These are phyloP conservation scores for Paulownia fortunei DNA, from an alignment of 257 asterid species.

Conservation along the genomic window DNA sequence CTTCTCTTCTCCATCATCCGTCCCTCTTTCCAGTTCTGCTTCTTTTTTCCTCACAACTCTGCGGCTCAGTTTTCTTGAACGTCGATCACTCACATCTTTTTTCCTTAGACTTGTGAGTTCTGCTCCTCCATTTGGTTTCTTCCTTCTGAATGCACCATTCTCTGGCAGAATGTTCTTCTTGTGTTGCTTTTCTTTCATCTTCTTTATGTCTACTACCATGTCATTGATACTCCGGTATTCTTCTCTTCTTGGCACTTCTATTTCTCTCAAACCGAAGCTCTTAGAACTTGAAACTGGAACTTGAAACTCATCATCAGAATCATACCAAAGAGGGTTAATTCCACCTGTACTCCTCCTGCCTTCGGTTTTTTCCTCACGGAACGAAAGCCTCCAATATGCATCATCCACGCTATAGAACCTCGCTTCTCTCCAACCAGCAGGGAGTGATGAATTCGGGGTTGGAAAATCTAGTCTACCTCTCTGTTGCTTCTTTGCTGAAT, in stretches of 20 bases:
- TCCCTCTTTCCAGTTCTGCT: slow-evolving; percentile 18
- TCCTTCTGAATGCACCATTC: slow-evolving; percentile 30
- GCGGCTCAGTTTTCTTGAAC: slow-evolving; percentile 26
- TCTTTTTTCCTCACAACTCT: slow-evolving; percentile 36
- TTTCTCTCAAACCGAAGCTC: slow-evolving; percentile 9
- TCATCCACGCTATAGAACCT: slow-evolving; percentile 60
- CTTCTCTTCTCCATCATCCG: slow-evolving; percentile 23
- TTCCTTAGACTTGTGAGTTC: neutral
- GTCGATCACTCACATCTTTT: slow-evolving; percentile 11
- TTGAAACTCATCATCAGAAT: slow-evolving; percentile 45
- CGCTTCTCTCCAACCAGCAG: slow-evolving; percentile 45
- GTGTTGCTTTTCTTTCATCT: slow-evolving; percentile 33
- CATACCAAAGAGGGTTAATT: slow-evolving; percentile 45
- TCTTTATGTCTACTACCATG: slow-evolving; percentile 34
- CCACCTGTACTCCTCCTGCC: slow-evolving; percentile 36
- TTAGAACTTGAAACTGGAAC: slow-evolving; percentile 34
- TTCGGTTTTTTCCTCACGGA: slow-evolving; percentile 42
- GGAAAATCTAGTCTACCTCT: slow-evolving; percentile 35
- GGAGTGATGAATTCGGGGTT: slow-evolving; percentile 15
- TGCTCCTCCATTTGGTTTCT: slow-evolving; percentile 22
- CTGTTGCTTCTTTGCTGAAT: slow-evolving; percentile 32
- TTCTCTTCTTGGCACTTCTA: slow-evolving; percentile 25
- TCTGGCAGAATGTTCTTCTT: slow-evolving; percentile 26
- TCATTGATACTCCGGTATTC: slow-evolving; percentile 32
- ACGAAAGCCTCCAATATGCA: slow-evolving; percentile 68